phyloP scores from a whole-genome alignment of 1,139 yeast genomes.

The Diutina siamensis region DNA sequence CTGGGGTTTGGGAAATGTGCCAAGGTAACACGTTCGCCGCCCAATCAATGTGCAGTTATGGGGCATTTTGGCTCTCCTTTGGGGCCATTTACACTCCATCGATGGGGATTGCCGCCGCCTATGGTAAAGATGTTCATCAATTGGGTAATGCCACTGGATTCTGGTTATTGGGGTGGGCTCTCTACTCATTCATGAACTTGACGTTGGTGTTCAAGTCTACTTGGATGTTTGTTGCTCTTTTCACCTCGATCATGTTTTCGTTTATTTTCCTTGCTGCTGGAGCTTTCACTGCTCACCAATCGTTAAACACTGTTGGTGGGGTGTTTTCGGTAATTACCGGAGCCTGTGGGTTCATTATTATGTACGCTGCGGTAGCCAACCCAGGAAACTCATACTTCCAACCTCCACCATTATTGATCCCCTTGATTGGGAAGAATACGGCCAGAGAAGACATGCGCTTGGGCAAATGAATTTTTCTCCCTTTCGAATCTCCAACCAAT shows the following conservation, averaged over 20 bases:
- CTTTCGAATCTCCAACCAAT: too few species aligned
- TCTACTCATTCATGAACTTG: conserved; percentile 30
- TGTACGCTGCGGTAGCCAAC: conserved; percentile 22
- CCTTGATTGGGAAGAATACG: not conserved
- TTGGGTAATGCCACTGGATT: conserved; percentile 25
- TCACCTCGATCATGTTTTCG: conserved; percentile 25
- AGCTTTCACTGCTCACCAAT: conserved; percentile 21
- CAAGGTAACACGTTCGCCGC: conserved; percentile 25
- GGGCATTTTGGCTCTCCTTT: conserved; percentile 28
- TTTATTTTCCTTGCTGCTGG: conserved; percentile 33
- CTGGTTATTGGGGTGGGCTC: conserved; percentile 33
- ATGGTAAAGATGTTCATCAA: conserved; percentile 16
- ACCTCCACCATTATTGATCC: conserved; percentile 9
- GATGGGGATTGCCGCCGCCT: conserved; percentile 22
- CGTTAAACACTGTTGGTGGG: conserved; percentile 31
- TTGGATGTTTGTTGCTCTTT: conserved; percentile 25
- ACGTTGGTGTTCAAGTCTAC: conserved; percentile 34
- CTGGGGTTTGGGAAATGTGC: not conserved
- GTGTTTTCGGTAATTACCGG: conserved; percentile 32
- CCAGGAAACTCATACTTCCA: conserved; percentile 20
- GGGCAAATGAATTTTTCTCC: too few species aligned
- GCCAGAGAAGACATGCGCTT: not conserved
- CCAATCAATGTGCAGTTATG: conserved; percentile 24
- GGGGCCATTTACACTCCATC: conserved; percentile 21
- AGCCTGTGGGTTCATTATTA: conserved; percentile 18